Percentiles rank a stretch among this genome's conserved stretches.
These are phyloP conservation scores for Grigorovia humatica DNA, from an alignment of 805 yeast species.

Conservation along the genomic window DNA sequence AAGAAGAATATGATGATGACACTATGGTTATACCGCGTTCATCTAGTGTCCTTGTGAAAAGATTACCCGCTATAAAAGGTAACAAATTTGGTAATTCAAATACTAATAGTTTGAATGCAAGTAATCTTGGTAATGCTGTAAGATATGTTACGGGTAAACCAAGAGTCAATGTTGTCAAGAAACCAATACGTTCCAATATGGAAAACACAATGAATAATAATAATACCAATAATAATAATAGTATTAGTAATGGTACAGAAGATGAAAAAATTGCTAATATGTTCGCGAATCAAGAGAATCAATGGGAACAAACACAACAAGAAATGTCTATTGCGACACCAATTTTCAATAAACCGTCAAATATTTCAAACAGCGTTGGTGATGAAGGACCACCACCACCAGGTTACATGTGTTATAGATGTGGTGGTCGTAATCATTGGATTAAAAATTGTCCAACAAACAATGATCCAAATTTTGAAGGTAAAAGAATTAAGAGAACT, in stretches of 20 bases:
- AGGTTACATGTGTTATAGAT: slow-evolving; percentile 90
- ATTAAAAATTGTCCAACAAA: slow-evolving; percentile 92
- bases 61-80: slow-evolving; percentile 55
- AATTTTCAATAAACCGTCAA: slow-evolving; percentile 40
- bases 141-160: slow-evolving; percentile 71
- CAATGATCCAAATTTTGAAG: slow-evolving; percentile 88
- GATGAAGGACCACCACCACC: slow-evolving; percentile 78
- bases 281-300: slow-evolving; percentile 89
- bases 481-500: slow-evolving; percentile 79
- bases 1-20: slow-evolving; percentile 76
- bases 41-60: slow-evolving; percentile 64
- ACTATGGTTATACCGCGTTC: slow-evolving; percentile 87
- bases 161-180: slow-evolving; percentile 31
- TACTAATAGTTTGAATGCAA: slow-evolving; percentile 19
- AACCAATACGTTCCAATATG: slow-evolving; percentile 4
- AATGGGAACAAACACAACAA: slow-evolving; percentile 92
- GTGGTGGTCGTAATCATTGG: slow-evolving; percentile 95
- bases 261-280: slow-evolving; percentile 82
- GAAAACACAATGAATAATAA: slow-evolving; percentile 16
- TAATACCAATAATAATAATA: slow-evolving; percentile 9
- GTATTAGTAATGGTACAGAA: slow-evolving; percentile 46
- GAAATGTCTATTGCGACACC: slow-evolving; percentile 80
- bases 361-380: slow-evolving; percentile 18
- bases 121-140: slow-evolving; percentile 49
- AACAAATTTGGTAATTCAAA: slow-evolving; percentile 5